Evolutionary conservation across 2,329 filamentous ascomycete genomes (phyloP).

Genomic region (Pseudogymnoascus sp.): DNA sequence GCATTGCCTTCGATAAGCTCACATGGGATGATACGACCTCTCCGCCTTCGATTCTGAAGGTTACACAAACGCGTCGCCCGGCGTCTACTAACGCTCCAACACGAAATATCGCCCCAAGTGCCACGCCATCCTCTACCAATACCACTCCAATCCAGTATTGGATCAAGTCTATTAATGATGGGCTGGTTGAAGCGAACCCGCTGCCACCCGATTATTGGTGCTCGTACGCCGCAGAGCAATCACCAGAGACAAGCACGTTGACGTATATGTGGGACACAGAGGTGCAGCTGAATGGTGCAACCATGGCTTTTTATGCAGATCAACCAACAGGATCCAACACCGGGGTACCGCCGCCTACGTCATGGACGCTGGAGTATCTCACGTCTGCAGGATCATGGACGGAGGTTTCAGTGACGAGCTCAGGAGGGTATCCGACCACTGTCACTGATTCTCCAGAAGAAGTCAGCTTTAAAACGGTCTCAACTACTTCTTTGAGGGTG

Average conservation of each 20-base stretch:
- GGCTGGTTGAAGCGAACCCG: slow-evolving; percentile 24
- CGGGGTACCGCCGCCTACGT: neutral
- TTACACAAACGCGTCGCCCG: slow-evolving; percentile 26
- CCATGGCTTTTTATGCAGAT: neutral
- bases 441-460: slow-evolving; percentile 24
- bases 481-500: slow-evolving; percentile 17
- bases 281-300: neutral
- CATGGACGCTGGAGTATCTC: neutral
- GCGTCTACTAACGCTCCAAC: slow-evolving; percentile 19
- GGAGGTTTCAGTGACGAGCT: slow-evolving; percentile 20
- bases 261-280: slow-evolving; percentile 25
- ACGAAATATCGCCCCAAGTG: slow-evolving; percentile 29
- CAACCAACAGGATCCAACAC: neutral
- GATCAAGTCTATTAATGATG: slow-evolving; percentile 30
- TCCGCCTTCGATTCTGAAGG: slow-evolving; percentile 21
- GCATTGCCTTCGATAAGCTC: slow-evolving; percentile 29
- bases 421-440: slow-evolving; percentile 20
- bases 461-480: slow-evolving; percentile 23
- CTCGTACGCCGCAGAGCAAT: slow-evolving; percentile 27
- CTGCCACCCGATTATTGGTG: slow-evolving; percentile 33
- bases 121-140: slow-evolving; percentile 17
- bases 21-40: slow-evolving; percentile 26
- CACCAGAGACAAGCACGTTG: slow-evolving; percentile 26
- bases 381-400: neutral
- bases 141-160: slow-evolving; percentile 32